Percentiles rank a stretch among this genome's conserved stretches.
Evolutionary conservation across 306 rosid species (phyloP).

Genomic region (Betula pendula): DNA sequence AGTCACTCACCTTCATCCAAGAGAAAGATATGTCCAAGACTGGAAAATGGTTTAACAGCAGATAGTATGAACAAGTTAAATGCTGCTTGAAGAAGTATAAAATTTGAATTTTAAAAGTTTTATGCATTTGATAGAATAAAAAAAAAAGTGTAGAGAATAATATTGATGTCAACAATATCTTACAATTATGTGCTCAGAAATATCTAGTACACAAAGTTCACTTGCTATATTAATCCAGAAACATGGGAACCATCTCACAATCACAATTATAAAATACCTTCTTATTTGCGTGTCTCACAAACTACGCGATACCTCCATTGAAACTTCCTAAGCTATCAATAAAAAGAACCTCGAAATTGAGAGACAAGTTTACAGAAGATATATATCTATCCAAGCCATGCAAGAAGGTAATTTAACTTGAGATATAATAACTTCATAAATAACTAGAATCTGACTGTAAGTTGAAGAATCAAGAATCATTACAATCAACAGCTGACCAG

Average conservation of each 20-base stretch:
- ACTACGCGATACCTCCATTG: not conserved
- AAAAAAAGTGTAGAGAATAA: not conserved
- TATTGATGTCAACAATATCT: not conserved
- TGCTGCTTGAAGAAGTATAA: too few relatives aligned
- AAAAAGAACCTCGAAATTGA: not conserved
- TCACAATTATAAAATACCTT: not conserved
- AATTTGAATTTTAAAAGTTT: too few relatives aligned
- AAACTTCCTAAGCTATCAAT: not conserved
- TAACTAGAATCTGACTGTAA: not conserved
- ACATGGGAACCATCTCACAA: not conserved
- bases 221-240: not conserved
- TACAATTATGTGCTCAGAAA: not conserved
- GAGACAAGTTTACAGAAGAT: not conserved
- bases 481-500: slow-evolving; percentile 22
- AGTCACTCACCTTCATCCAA: not conserved
- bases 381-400: not conserved
- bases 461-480: slow-evolving; percentile 14
- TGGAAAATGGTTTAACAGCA: not conserved
- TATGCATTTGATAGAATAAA: too few relatives aligned
- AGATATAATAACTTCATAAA: not conserved
- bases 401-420: not conserved
- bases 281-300: not conserved
- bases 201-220: not conserved
- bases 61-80: not conserved
- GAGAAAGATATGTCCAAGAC: not conserved